These are phyloP conservation scores for Cyberlindnera petersonii DNA, from an alignment of 805 yeast species.

Conservation along the genomic window DNA sequence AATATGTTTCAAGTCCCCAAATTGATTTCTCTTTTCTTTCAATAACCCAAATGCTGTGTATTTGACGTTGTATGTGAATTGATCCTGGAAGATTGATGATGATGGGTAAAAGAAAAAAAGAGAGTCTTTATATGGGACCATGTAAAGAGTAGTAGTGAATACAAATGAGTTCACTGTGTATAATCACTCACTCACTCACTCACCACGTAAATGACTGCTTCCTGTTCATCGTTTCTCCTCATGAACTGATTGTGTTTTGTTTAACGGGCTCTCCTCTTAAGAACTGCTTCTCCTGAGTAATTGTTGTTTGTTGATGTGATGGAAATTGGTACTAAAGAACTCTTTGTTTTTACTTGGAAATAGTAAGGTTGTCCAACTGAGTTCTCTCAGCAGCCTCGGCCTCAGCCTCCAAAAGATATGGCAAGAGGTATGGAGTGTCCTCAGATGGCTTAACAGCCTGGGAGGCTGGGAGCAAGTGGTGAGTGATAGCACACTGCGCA, in stretches of 20 bases:
- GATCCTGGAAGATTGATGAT: no score
- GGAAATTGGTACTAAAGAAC: background rate
- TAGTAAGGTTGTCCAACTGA: constrained; percentile 72
- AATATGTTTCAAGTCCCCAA: background rate
- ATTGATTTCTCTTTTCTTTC: background rate
- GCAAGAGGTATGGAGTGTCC: constrained; percentile 77
- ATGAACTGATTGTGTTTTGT: background rate
- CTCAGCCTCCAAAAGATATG: constrained; percentile 91
- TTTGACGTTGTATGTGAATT: no score
- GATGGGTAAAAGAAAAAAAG: no score
- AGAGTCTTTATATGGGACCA: no score
- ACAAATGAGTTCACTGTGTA: no score
- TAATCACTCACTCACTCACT: no score
- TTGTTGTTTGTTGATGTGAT: constrained; percentile 2
- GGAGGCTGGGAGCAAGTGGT: constrained; percentile 76
- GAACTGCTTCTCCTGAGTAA: constrained; percentile 1
- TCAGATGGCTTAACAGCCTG: constrained; percentile 78
- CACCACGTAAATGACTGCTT: no score
- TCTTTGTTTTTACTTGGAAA: constrained; percentile 5
- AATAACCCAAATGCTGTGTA: no score
- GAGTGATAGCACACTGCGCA: constrained; percentile 80
- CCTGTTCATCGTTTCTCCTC: background rate
- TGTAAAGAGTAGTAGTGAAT: no score
- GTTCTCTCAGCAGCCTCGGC: constrained; percentile 84
- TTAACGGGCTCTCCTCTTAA: background rate